phyloP scores from a whole-genome alignment of 2,329 filamentous ascomycete species.

The Penicillium sp. region DNA sequence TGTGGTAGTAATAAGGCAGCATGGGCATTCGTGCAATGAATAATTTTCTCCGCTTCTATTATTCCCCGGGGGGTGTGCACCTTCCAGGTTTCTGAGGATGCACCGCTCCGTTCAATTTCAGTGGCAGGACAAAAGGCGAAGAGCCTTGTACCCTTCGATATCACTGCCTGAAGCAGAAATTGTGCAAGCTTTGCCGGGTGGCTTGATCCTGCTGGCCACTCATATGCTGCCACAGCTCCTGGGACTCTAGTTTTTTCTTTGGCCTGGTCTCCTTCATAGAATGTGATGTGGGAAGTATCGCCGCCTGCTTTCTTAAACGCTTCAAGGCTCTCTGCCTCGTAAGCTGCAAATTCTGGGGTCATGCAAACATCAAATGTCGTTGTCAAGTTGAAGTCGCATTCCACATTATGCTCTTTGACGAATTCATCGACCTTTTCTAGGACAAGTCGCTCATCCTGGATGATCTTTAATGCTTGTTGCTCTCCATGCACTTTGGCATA shows the following conservation, averaged over 20 bases:
- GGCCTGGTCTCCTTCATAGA: conserved; percentile 45
- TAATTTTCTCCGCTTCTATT: conserved; percentile 18
- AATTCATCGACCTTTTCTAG: conserved; percentile 45
- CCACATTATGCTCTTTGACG: conserved; percentile 42
- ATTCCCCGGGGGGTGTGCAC: conserved; percentile 21
- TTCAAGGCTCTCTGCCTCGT: conserved; percentile 44
- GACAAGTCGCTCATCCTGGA: conserved; percentile 47
- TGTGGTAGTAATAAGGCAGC: conserved; percentile 24
- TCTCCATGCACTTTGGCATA: conserved; percentile 46
- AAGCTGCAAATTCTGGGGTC: conserved; percentile 48
- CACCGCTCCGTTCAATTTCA: conserved; percentile 20
- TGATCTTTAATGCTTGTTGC: conserved; percentile 49
- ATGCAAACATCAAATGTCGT: conserved; percentile 53
- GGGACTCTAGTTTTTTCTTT: conserved; percentile 39
- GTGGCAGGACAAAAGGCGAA: conserved; percentile 48
- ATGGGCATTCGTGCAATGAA: conserved; percentile 31
- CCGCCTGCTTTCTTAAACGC: conserved; percentile 46
- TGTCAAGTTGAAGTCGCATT: conserved; percentile 50
- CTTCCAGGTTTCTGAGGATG: conserved; percentile 13
- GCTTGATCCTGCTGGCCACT: conserved; percentile 52
- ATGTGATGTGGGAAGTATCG: conserved; percentile 45
- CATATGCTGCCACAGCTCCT: conserved; percentile 48
- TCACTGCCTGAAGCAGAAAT: conserved; percentile 45
- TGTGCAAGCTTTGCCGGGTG: conserved; percentile 53
- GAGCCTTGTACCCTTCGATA: conserved; percentile 42